Conservation (phyloP, 2,329 filamentous ascomycete species). For the Plectosphaerella cucumerina region DNA sequence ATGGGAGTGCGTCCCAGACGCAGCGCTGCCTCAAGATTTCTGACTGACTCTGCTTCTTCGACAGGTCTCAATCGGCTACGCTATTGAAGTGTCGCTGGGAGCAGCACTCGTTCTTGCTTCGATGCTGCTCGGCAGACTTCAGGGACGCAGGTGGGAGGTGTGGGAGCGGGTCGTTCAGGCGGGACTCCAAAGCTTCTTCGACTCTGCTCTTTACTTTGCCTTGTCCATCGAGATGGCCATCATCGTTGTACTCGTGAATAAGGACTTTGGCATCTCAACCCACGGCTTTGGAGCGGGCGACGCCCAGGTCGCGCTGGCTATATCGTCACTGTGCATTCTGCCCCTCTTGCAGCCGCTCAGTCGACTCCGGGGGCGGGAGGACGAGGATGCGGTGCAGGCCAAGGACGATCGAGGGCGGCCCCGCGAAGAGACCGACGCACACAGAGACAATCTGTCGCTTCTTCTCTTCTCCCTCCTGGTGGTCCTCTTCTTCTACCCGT, state of each 20-base stretch:
- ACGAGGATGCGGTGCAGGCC: not conserved
- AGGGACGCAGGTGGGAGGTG: not conserved
- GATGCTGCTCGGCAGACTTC: too few relatives aligned
- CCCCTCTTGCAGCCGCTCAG: constrained; percentile 16
- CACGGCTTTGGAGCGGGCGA: constrained; percentile 8
- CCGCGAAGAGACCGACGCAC: too few relatives aligned
- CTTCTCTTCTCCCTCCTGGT: too few relatives aligned
- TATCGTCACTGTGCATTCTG: constrained; percentile 16
- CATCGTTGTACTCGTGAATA: constrained; percentile 14
- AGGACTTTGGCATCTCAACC: constrained; percentile 18
- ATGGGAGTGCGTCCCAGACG: too few relatives aligned
- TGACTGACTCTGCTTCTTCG: too few relatives aligned
- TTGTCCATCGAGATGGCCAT: constrained; percentile 16
- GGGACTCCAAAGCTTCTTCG: constrained; percentile 3
- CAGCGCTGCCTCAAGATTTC: too few relatives aligned
- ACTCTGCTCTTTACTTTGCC: constrained; percentile 10
- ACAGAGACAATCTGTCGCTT: too few relatives aligned
- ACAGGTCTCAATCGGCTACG: too few relatives aligned
- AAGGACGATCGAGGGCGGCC: constrained; percentile 1
- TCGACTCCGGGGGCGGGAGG: constrained; percentile 2
- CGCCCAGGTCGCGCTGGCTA: constrained; percentile 13
- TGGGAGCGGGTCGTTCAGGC: not conserved
- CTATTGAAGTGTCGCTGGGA: too few relatives aligned
- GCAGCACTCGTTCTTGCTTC: too few relatives aligned
- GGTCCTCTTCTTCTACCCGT: constrained; percentile 16